phyloP scores from a whole-genome alignment of 495 filamentous ascomycete species.

The Hypoxylon perforatum region DNA sequence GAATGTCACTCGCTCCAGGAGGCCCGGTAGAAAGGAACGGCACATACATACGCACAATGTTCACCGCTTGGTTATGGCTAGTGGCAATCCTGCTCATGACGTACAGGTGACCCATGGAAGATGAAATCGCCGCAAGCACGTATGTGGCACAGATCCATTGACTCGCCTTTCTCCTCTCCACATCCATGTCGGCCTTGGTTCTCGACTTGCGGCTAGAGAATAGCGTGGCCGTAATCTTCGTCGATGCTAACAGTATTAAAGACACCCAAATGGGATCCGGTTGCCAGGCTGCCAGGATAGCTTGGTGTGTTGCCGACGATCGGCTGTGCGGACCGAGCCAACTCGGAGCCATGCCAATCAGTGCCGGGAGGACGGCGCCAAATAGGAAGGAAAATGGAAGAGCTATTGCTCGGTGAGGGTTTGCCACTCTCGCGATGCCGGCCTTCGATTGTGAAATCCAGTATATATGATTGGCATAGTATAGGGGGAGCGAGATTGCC shows the following conservation, averaged over 20 bases:
- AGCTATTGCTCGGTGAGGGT: constrained; percentile 14
- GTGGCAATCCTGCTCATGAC: constrained; percentile 14
- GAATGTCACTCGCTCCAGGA: constrained; percentile 8
- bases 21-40: constrained; percentile 21
- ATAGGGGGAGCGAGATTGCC: constrained; percentile 41
- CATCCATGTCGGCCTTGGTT: neutral
- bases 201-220: neutral
- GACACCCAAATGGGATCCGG: constrained; percentile 36
- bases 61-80: constrained; percentile 8
- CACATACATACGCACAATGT: constrained; percentile 27
- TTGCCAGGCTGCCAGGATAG: constrained; percentile 37
- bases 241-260: neutral
- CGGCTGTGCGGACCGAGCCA: constrained; percentile 32
- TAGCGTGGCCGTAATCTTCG: neutral
- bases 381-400: constrained; percentile 38
- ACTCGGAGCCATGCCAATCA: constrained; percentile 39
- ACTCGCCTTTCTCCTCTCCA: constrained; percentile 1
- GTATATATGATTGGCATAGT: constrained; percentile 25
- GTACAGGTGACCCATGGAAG: constrained; percentile 30
- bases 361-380: constrained; percentile 33
- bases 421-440: neutral
- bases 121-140: constrained; percentile 23
- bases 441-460: constrained; percentile 21
- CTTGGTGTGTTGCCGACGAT: constrained; percentile 29
- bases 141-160: constrained; percentile 30